phyloP scores from a whole-genome alignment of 352 stramenopile genomes.

The Phytophthora melonis region DNA sequence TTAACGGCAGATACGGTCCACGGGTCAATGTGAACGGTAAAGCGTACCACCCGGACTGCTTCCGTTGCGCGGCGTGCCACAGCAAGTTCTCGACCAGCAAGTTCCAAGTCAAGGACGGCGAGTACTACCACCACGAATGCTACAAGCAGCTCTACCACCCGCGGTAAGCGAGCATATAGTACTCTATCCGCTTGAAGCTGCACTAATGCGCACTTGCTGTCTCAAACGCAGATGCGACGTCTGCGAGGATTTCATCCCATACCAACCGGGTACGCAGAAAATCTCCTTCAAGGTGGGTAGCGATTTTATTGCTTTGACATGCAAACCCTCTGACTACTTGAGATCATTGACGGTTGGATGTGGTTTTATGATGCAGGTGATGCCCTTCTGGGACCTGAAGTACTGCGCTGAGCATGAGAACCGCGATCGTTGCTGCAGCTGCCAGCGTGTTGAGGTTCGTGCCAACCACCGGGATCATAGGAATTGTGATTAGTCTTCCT shows the following conservation, averaged over 20 bases:
- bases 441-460: conserved; percentile 71
- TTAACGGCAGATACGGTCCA: conserved; percentile 31
- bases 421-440: conserved; percentile 74
- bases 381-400: conserved; percentile 71
- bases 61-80: conserved; percentile 56
- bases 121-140: conserved; percentile 76
- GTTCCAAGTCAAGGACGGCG: conserved; percentile 64
- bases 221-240: conserved; percentile 59
- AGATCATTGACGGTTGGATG: neutral
- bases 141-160: conserved; percentile 75
- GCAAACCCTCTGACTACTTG: no score
- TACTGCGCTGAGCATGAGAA: conserved; percentile 75
- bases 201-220: conserved; percentile 8
- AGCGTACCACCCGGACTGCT: conserved; percentile 60
- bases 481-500: neutral
- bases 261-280: conserved; percentile 50
- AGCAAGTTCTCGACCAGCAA: conserved; percentile 47
- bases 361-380: conserved; percentile 39
- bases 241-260: conserved; percentile 67
- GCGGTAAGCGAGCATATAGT: conserved; percentile 33
- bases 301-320: no score
- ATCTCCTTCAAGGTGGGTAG: conserved; percentile 63
- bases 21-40: conserved; percentile 51
- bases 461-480: neutral
- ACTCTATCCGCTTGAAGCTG: neutral